Base-by-base conservation (phyloP, 1,284 basidiomycete genomes). In the Malassezia globosa region DNA sequence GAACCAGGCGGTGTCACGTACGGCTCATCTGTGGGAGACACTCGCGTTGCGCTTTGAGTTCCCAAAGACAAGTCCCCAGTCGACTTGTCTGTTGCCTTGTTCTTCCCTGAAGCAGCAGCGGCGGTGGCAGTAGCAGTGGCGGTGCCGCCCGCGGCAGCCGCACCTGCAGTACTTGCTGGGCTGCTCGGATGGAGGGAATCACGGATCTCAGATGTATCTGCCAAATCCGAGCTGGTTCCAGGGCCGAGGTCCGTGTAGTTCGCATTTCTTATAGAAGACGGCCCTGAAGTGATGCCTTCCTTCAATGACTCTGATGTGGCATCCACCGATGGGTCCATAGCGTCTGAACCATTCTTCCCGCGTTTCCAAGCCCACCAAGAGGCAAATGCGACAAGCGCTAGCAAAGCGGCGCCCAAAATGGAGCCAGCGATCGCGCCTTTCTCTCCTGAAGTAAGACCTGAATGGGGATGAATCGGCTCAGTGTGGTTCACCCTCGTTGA, bases 391-490 rank as follows among this genome's bases (percentile, higher is more conserved):
- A 45, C 5, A 14, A 36, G n/a, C 10, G 44, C 50, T 7, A 47
- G 27, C 4, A 46, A 5, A 7, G 50, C 38, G 14, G 50, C 36
- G 29, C 50, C 50, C 2, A 40, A 11, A 14, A 52, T 52, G 14
- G 50, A 37, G 13, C 44, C 50, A 23, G 37, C 50, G 36, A 52
- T 52, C 13, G 50, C 50, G 6, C 44, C 45, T 33, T 52, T 52
- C 11, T 45, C 50, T 10, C 39, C 44, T 4, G 24, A 7, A 3
- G 37, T 23, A 3, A 52, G 23, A 1, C 50, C 50, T 14, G 36
- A 14, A 21, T 33, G 8, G 23, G 18, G 24, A 16, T 43, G 41
- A n/a, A 2, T 19, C 1, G 31, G 37, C 37, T 33, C 26, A 5
- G 50, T 47, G 7, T 18, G 21, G 1, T 40, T 40, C 3, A 25